A percentile compares a stretch with the other conserved stretches of the same genome.
Conservation (phyloP, 129 eudicot species). For the Artemisia tridentata region DNA sequence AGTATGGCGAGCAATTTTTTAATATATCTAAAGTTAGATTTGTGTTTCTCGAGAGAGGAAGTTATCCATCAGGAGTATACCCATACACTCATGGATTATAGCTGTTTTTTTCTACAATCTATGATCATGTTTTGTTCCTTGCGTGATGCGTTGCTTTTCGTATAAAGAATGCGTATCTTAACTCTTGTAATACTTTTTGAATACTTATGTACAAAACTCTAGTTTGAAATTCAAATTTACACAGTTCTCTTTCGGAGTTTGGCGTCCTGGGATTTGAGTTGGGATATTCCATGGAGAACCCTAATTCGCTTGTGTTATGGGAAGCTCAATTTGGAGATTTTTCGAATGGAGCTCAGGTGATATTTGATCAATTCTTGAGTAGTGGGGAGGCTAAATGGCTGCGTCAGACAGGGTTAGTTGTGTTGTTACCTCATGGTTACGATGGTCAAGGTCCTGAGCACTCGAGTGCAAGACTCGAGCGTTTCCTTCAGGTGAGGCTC, state of each 20-base stretch:
- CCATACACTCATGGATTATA: too few relatives aligned
- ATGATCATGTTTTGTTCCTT: too few relatives aligned
- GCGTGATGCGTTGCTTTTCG: too few relatives aligned
- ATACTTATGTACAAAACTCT: not conserved
- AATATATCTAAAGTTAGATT: too few relatives aligned
- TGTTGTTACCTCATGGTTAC: slow-evolving; percentile 95
- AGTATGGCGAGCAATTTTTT: too few relatives aligned
- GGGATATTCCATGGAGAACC: slow-evolving; percentile 98
- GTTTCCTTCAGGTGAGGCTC: slow-evolving; percentile 79
- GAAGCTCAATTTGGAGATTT: slow-evolving; percentile 99
- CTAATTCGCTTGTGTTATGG: slow-evolving; percentile 92
- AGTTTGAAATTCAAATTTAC: not conserved
- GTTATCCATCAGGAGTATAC: too few relatives aligned
- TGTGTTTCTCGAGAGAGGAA: too few relatives aligned
- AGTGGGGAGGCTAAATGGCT: slow-evolving; percentile 99
- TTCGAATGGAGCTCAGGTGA: slow-evolving; percentile 97
- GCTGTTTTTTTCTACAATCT: not conserved
- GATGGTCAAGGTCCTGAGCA: slow-evolving; percentile 99
- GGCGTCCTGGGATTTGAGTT: slow-evolving; percentile 96
- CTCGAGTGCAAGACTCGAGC: slow-evolving; percentile 95
- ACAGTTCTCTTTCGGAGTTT: slow-evolving; percentile 97
- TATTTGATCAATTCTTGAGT: slow-evolving; percentile 93
- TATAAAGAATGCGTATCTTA: not conserved
- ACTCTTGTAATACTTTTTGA: not conserved
- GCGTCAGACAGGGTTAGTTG: slow-evolving; percentile 93